A percentile compares a stretch with the other conserved stretches of the same genome.
Conservation (phyloP, 805 yeast genomes). For the Starmerella asiatica region DNA sequence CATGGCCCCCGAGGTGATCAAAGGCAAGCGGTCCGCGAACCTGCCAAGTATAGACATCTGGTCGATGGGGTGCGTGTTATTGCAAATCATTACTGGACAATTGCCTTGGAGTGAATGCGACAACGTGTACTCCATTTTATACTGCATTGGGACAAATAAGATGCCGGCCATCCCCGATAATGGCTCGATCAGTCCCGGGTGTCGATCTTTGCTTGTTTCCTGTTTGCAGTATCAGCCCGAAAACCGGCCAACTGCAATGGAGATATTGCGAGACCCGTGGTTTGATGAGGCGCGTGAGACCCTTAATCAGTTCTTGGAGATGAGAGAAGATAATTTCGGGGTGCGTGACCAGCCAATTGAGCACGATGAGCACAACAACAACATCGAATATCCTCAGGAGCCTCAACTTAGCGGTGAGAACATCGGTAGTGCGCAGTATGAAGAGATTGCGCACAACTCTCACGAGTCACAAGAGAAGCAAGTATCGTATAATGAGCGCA, state of each 20-base stretch:
- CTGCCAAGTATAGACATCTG: conserved; percentile 74
- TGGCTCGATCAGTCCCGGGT: conserved; percentile 65
- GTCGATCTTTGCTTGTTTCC: conserved; percentile 53
- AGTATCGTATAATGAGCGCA: neutral
- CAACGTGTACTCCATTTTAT: conserved; percentile 98
- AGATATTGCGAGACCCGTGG: conserved; percentile 40
- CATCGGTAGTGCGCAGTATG: too few species aligned
- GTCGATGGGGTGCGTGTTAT: conserved; percentile 92
- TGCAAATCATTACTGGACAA: conserved; percentile 93
- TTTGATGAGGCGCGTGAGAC: conserved; percentile 17
- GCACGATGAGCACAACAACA: too few species aligned
- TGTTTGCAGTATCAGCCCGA: conserved; percentile 76
- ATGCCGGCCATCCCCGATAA: conserved; percentile 69
- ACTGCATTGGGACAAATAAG: conserved; percentile 92
- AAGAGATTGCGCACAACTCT: too few species aligned
- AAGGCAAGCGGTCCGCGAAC: conserved; percentile 42
- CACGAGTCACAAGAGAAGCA: too few species aligned
- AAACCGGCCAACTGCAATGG: conserved; percentile 71
- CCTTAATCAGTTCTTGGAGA: conserved; percentile 3
- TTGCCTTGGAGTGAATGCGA: conserved; percentile 95
- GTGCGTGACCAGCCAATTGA: neutral
- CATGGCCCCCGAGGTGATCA: conserved; percentile 94
- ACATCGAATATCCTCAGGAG: too few species aligned
- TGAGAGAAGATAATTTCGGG: neutral
- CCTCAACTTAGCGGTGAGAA: too few species aligned